Evolutionary conservation across 768 basidiomycete species (phyloP), one percentile per base, ranked within the genome.

Genomic region (Termitomyces sp.): DNA sequence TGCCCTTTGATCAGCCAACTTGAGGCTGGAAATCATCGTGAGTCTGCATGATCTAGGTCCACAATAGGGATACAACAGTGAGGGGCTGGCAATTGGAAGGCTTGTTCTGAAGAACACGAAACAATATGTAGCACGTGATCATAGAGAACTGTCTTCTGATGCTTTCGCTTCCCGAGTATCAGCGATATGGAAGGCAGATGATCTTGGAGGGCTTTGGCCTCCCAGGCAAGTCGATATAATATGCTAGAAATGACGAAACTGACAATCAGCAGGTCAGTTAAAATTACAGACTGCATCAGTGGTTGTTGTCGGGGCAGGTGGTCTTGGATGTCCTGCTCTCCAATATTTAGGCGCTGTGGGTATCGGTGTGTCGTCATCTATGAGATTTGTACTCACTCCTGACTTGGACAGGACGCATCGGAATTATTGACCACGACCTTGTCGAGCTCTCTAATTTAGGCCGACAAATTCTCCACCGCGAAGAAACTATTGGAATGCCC

Each of bases 111-210:
- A n/a, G n/a, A n/a, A n/a, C n/a, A n/a, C n/a, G 26, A 26, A 26
- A 26, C 26, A 2, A 18, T 11, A 5, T n/a, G 6, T n/a, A 2
- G 3, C 47, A 48, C 30, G 30, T 32, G 47, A 32, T 32, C 30
- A 11, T 5, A 11, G 5, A 22, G 8, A 35, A 8, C 11, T 36
- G 3, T 32, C 6, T 35, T 9, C 18, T 8, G 22, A 66, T 76
- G 60, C 72, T 79, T 30, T 72, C 74, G 33, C 67, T 86, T 41
- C 74, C 80, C 53, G 94, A 98, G 63, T 98, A 96, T 70, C 76
- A 78, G 64, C 81, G 95, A 56, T 98, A 98, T 84, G 94, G 96
- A 45, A 79, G 97, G 55, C 96, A 99, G 68, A 96, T 99, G 94
- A 93, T 98, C 57, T 73, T 97, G 54, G 85, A 92, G 57, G 88